Evolutionary conservation across 164 flowering plant genomes (phyloP).

Genomic region (Umbilicus rupestris): DNA sequence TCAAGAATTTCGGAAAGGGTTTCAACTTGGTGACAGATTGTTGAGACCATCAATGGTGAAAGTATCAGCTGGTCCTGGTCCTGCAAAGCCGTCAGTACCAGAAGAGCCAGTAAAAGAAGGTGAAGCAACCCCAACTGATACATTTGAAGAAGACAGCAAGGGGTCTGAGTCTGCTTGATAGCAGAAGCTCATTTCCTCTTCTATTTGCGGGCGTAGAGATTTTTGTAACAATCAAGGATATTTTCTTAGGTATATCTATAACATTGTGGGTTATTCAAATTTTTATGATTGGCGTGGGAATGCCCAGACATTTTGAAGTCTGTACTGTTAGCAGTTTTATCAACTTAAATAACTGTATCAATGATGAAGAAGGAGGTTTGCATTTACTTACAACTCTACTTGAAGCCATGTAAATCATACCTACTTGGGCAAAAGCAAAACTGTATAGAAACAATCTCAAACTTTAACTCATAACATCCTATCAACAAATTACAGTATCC

Average conservation of each 20-base stretch:
- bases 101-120: constrained; percentile 17
- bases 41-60: constrained; percentile 92
- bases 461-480: too few species aligned
- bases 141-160: constrained; percentile 15
- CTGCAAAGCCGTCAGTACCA: constrained; percentile 35
- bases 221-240: neutral
- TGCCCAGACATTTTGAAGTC: too few species aligned
- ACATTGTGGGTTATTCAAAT: neutral
- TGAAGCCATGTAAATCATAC: too few species aligned
- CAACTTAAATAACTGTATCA: too few species aligned
- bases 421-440: too few species aligned
- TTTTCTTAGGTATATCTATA: neutral
- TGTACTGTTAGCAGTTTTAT: too few species aligned
- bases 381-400: too few species aligned
- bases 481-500: too few species aligned
- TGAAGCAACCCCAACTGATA: constrained; percentile 15
- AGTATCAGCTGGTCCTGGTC: constrained; percentile 96
- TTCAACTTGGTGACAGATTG: constrained; percentile 67
- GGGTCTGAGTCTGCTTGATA: constrained; percentile 19
- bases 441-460: too few species aligned
- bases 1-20: constrained; percentile 76
- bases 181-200: neutral
- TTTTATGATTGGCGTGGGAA: too few species aligned
- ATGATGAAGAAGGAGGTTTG: too few species aligned
- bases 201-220: neutral